Evolutionary conservation across 2,329 filamentous ascomycete species (phyloP), one percentile per base, ranked within the genome.

Genomic region (Thielaviopsis ethacetica): DNA sequence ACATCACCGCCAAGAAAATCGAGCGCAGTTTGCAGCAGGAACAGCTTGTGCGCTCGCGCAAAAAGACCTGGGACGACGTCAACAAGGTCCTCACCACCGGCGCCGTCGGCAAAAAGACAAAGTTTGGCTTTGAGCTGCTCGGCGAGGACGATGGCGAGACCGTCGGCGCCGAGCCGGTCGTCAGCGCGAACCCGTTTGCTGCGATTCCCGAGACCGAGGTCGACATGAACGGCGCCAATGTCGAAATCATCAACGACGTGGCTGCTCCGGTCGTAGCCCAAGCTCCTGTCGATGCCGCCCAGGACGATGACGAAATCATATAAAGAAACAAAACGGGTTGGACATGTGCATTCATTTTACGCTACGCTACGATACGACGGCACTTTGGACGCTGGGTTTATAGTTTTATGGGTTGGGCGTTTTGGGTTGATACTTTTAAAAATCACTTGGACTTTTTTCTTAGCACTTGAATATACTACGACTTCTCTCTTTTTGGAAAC

Each of bases 41-140:
- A 0, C 71, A 71, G 59, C 70, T 64, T 17, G 72, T 81, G 9
- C 73, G 80, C 63, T 66, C 70, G 50, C 70, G 81, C 62, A 72
- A 73, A 21, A 78, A 79, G 67, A 70, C 70, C 3, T 84, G 81
- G 81, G 79, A 82, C 1, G 76, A 80, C 7, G 71, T 83, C 64
- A 84, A 83, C 67, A 74, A 72, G 64, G 61, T 67, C 65, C 66
- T 51, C 65, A 64, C 2, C 66, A 65, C 22, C 63, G 62, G 50
- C 65, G 64, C 2, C 67, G 65, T 19, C 63, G 63, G 22, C 64
- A 58, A 1, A 63, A 63, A 58, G 34, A 58, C 53, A 17, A 61
- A 59, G 56, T 59, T 54, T 21, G 54, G 51, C 24, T 60, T 56
- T 26, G 41, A 57, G 47, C 50, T 61, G 30, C 54, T 60, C 22